Evolutionary conservation across 2,329 filamentous ascomycete species (phyloP), one percentile per base, ranked within the genome.

Genomic region (Mycogone perniciosa): DNA sequence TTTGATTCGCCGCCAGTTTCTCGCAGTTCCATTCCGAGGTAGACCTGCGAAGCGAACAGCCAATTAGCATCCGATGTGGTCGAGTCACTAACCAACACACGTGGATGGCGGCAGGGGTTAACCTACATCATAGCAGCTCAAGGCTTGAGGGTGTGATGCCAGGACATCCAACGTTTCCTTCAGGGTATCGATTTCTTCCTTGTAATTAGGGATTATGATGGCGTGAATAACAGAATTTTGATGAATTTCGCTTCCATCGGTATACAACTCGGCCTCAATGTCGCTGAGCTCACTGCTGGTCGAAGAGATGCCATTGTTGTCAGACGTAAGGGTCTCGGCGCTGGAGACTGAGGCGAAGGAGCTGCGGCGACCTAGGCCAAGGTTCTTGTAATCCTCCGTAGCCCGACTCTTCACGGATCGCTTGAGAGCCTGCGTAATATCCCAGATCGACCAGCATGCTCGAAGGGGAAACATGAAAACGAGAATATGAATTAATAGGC

Each of bases 191-290:
- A 82, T 70, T 51, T 88, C 84, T 64, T 89, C 85, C 65, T 86
- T 86, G 70, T 88, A 89, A 61, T 87, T 87, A 13, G 85, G 85
- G 40, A 89, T 74, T 56, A 88, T 73, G 54, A 89, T 85, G 10
- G 80, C 82, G 62, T 87, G 82, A 31, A 86, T 68, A 50, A 85
- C 67, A 27, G 70, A 69, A 38, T 58, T 58, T 6, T 75, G 69
- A n/a, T 68, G 61, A 1, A 69, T 64, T 7, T 67, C 63, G 13
- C 74, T 72, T 41, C 58, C 65, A 44, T 80, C 77, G 41, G 69
- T 66, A 56, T 71, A 73, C 48, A 71, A 64, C 35, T 77, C 74
- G 31, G 67, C 57, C 40, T 80, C 76, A 6, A 73, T 59, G 48
- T 82, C 76, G 49, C 74, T 76, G 31, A 74, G 71, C 57, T 81